Conservation (phyloP, 1,284 basidiomycete genomes). For the Apiotrichum laibachii region DNA sequence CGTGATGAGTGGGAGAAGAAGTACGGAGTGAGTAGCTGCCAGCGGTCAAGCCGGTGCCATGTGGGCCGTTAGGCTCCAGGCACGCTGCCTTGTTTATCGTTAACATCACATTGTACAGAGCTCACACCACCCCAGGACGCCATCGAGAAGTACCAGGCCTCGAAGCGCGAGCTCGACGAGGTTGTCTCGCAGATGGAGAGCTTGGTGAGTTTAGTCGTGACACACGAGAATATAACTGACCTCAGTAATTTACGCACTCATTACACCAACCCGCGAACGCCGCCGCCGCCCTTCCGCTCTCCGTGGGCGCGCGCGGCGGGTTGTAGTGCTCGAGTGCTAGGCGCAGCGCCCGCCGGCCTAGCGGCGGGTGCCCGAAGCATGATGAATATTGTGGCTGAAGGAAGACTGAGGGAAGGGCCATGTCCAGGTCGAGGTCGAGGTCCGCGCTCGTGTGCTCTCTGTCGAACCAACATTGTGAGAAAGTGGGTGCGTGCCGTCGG, state of each 20-base stretch:
- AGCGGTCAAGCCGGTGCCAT: too few species aligned
- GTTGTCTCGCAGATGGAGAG: conserved; percentile 78
- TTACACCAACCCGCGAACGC: neutral
- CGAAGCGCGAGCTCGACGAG: conserved; percentile 84
- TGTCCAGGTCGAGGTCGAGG: neutral
- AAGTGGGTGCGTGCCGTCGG: too few species aligned
- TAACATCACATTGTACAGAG: neutral
- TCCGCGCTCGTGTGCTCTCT: neutral
- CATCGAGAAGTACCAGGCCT: conserved; percentile 67
- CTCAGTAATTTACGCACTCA: neutral
- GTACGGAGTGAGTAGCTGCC: conserved; percentile 51
- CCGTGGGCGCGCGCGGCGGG: too few species aligned
- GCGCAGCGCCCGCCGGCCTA: neutral
- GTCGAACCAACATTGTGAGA: neutral
- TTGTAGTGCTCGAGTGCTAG: neutral
- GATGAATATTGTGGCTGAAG: conserved; percentile 5
- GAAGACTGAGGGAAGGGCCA: neutral
- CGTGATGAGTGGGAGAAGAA: conserved; percentile 93
- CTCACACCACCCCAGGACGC: conserved; percentile 60
- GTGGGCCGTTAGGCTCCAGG: too few species aligned
- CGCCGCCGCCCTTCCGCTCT: neutral
- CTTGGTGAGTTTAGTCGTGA: conserved; percentile 51
- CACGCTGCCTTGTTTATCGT: neutral
- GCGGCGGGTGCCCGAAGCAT: neutral
- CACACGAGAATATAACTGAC: neutral